A percentile compares a stretch with the other conserved stretches of the same genome.
phyloP scores from a whole-genome alignment of 306 rosid species.

The Vigna nakashimae region DNA sequence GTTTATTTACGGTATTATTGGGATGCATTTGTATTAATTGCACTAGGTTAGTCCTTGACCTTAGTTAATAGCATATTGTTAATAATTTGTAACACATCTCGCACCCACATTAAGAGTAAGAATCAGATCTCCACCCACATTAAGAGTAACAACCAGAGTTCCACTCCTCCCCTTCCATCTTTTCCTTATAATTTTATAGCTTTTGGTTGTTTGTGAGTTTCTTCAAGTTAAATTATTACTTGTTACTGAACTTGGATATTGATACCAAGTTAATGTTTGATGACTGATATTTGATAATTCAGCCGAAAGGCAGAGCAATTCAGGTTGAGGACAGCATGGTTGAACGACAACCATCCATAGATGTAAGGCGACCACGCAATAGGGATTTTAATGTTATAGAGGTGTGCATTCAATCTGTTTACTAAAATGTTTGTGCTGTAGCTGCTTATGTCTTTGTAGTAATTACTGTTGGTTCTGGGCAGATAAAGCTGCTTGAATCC shows the following conservation, averaged over 20 bases:
- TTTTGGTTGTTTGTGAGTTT: constrained; percentile 37
- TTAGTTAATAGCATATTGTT: constrained; percentile 6
- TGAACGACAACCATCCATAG: constrained; percentile 76
- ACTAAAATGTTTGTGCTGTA: constrained; percentile 32
- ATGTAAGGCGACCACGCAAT: constrained; percentile 55
- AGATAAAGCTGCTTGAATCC: constrained; percentile 64
- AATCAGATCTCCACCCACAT: not conserved
- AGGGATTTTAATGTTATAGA: constrained; percentile 75
- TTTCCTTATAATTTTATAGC: not conserved
- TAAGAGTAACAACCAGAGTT: not conserved
- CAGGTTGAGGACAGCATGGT: constrained; percentile 61
- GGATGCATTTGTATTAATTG: not conserved
- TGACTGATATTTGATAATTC: constrained; percentile 45
- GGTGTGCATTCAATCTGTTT: constrained; percentile 54
- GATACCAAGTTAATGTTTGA: constrained; percentile 15
- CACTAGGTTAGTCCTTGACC: constrained; percentile 13
- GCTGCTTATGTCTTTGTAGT: constrained; percentile 40
- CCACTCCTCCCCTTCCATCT: not conserved
- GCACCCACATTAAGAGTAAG: not conserved
- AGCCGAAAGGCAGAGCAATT: constrained; percentile 80
- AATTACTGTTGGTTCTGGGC: constrained; percentile 46
- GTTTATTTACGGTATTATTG: constrained; percentile 11
- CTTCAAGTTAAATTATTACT: constrained; percentile 23
- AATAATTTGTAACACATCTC: constrained; percentile 18
- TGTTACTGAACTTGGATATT: constrained; percentile 31